Conservation (phyloP, 2,329 filamentous ascomycete genomes). For the Botrytis squamosa region DNA sequence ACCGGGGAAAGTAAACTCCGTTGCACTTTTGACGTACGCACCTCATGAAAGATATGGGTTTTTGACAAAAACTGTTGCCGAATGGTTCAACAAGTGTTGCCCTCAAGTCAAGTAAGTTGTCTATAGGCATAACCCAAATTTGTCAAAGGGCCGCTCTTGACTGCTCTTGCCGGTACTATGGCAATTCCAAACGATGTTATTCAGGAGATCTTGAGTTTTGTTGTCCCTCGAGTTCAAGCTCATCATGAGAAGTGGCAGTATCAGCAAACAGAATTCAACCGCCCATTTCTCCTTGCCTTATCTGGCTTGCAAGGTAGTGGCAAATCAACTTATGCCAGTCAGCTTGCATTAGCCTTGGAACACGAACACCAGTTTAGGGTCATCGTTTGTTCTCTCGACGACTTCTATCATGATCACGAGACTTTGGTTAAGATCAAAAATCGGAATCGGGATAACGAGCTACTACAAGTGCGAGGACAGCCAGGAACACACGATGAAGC, state of each 20-base stretch:
- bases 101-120: background rate
- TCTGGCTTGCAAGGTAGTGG: background rate
- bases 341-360: background rate
- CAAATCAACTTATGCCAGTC: background rate
- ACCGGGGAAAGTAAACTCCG: background rate
- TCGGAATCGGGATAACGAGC: background rate
- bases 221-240: background rate
- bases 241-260: background rate
- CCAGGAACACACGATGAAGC: background rate
- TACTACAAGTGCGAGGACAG: background rate
- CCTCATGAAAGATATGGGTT: background rate
- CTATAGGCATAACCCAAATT: background rate
- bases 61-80: background rate
- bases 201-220: background rate
- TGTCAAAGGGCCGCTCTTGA: background rate
- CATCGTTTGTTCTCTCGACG: background rate
- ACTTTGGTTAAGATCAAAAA: background rate
- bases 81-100: background rate
- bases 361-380: background rate
- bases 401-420: background rate
- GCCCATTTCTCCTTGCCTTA: background rate
- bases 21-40: background rate
- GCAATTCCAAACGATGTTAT: background rate
- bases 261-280: background rate
- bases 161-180: background rate